Conservation (phyloP, 768 basidiomycete species). For the Xerocomellus dryophilus region DNA sequence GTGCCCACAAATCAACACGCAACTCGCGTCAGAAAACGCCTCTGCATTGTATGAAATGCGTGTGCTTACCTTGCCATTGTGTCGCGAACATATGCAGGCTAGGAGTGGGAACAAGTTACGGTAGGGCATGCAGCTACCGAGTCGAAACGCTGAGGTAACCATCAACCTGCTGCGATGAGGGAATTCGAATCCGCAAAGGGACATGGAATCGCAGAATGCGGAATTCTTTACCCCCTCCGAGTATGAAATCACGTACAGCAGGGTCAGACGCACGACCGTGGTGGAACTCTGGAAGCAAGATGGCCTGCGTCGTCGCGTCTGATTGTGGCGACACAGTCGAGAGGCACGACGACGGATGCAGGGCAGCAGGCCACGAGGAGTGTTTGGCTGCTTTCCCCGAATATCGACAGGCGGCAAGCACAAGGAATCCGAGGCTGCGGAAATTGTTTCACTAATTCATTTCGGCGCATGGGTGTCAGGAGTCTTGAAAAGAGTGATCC, state of each 20-base stretch:
- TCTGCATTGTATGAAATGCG: constrained; percentile 13
- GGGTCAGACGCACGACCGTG: neutral
- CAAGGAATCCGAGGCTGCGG: neutral
- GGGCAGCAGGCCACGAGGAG: neutral
- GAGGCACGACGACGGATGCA: neutral
- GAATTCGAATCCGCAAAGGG: neutral
- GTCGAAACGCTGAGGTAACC: constrained; percentile 10
- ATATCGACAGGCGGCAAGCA: neutral
- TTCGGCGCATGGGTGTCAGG: constrained; percentile 7
- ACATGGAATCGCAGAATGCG: neutral
- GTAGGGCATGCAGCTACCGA: constrained; percentile 12
- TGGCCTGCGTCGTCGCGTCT: neutral
- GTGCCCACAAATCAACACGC: neutral
- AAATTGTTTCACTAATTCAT: constrained; percentile 9
- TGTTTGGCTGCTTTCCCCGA: neutral
- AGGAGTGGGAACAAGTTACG: constrained; percentile 18
- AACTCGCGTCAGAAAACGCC: neutral
- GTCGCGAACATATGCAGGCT: neutral
- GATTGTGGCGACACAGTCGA: neutral
- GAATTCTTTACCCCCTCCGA: neutral
- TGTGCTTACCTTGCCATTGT: constrained; percentile 7
- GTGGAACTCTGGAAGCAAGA: neutral
- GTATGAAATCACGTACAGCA: constrained; percentile 15
- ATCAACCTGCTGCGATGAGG: neutral
- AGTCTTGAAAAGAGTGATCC: neutral